Percentiles rank a stretch among this genome's conserved stretches.
phyloP scores from a whole-genome alignment of 805 yeast species.

The Sugiyamaella qingdaonensis region DNA sequence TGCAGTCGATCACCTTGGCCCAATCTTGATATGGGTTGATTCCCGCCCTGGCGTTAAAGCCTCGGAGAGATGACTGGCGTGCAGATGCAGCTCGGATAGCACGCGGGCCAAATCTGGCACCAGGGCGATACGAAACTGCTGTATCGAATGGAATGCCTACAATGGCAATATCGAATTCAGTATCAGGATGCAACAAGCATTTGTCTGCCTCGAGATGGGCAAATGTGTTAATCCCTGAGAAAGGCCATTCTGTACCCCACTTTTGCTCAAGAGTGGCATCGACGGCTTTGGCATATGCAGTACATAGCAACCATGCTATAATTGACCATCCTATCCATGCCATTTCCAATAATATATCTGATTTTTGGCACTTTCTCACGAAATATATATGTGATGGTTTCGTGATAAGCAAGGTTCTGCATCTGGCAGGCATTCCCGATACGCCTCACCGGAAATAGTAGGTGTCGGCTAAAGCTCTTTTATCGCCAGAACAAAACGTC shows the following conservation, averaged over 20 bases:
- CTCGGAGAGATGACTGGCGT: constrained; percentile 64
- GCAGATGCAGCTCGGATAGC: constrained; percentile 35
- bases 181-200: constrained; percentile 49
- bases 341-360: not conserved
- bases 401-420: not conserved
- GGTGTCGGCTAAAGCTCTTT: not conserved
- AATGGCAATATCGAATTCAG: constrained; percentile 60
- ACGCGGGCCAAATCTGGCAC: constrained; percentile 76
- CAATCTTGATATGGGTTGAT: constrained; percentile 54
- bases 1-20: constrained; percentile 60
- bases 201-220: constrained; percentile 63
- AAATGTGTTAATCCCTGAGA: constrained; percentile 43
- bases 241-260: constrained; percentile 76
- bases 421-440: not conserved
- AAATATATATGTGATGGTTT: not conserved
- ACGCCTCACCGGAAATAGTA: not conserved
- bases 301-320: not conserved
- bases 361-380: not conserved
- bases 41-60: constrained; percentile 64
- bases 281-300: not conserved
- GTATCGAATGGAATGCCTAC: constrained; percentile 84
- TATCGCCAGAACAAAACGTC: no score
- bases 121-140: constrained; percentile 72
- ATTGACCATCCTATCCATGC: not conserved
- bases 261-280: constrained; percentile 41